Conservation (phyloP, 805 yeast species). For the Candida rishiriensis region DNA sequence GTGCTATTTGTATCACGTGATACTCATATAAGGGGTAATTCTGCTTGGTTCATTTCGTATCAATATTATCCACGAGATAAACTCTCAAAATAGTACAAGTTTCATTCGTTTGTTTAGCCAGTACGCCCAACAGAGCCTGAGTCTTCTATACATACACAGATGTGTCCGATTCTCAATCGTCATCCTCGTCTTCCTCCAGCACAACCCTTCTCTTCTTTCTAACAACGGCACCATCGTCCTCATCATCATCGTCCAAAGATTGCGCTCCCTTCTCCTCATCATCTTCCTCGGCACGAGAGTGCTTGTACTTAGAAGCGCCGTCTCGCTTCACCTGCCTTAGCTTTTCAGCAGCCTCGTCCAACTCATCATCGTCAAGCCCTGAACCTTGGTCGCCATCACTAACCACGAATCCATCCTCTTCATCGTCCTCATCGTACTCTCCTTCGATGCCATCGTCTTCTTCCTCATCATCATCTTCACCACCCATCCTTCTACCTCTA, state of each 20-base stretch:
- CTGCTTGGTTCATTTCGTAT: too few relatives aligned
- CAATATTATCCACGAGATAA: too few relatives aligned
- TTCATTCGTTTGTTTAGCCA: too few relatives aligned
- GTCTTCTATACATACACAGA: too few relatives aligned
- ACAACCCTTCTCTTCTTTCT: conserved; percentile 45
- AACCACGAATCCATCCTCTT: conserved; percentile 32
- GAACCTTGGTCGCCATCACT: conserved; percentile 33
- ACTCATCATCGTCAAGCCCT: conserved; percentile 32
- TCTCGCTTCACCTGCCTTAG: conserved; percentile 49
- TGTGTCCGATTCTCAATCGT: conserved; percentile 30
- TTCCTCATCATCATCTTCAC: conserved; percentile 39
- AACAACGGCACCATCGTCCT: conserved; percentile 31
- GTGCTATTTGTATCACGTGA: too few relatives aligned
- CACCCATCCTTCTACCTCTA: conserved; percentile 35
- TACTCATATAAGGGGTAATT: too few relatives aligned
- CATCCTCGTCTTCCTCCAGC: conserved; percentile 49
- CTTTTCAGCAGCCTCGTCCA: conserved; percentile 55
- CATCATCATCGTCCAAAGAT: conserved; percentile 15
- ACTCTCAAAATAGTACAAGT: too few relatives aligned
- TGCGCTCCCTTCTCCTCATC: conserved; percentile 40
- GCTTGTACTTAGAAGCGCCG: conserved; percentile 49
- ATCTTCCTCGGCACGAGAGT: conserved; percentile 36
- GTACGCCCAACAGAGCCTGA: too few relatives aligned
- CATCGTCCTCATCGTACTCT: conserved; percentile 27
- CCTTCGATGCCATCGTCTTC: conserved; percentile 25